These are phyloP conservation scores for Stropharia rugosoannulata DNA, from an alignment of 768 basidiomycete genomes.

Conservation along the genomic window DNA sequence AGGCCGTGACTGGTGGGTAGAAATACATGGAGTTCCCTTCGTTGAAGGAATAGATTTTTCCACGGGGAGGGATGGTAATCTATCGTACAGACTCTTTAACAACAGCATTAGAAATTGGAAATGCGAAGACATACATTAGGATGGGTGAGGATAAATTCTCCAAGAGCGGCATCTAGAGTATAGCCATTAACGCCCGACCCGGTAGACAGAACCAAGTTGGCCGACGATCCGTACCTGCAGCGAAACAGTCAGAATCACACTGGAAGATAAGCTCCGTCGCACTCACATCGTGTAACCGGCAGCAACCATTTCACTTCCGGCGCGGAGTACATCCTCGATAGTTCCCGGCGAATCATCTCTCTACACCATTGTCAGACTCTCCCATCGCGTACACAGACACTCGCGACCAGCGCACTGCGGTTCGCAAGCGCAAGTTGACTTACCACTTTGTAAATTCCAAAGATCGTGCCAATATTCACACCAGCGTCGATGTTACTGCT, in stretches of 20 bases:
- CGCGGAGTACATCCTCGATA: slow-evolving; percentile 85
- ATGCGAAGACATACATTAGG: slow-evolving; percentile 62
- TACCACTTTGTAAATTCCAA: slow-evolving; percentile 93
- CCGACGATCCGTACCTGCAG: slow-evolving; percentile 81
- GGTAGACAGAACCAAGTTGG: slow-evolving; percentile 93
- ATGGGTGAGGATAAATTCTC: slow-evolving; percentile 99
- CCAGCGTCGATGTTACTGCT: slow-evolving; percentile 98
- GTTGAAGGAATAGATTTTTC: slow-evolving; percentile 99
- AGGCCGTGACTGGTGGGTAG: slow-evolving; percentile 74
- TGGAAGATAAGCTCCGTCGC: slow-evolving; percentile 1
- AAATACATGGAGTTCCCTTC: slow-evolving; percentile 98
- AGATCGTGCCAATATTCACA: slow-evolving; percentile 97
- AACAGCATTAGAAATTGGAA: slow-evolving; percentile 1
- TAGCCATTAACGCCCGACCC: slow-evolving; percentile 97
- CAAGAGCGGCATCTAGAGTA: slow-evolving; percentile 91
- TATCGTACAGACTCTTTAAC: slow-evolving; percentile 22
- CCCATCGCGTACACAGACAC: neutral
- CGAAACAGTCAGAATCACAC: neutral
- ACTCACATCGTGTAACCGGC: slow-evolving; percentile 95
- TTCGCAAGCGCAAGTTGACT: slow-evolving; percentile 27
- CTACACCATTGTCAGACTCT: slow-evolving; percentile 36
- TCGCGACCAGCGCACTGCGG: neutral
- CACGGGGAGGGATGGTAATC: slow-evolving; percentile 92
- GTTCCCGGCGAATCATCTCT: slow-evolving; percentile 75
- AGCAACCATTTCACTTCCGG: slow-evolving; percentile 96